Evolutionary conservation across 768 basidiomycete genomes (phyloP).

Genomic region (Mycena galopus): DNA sequence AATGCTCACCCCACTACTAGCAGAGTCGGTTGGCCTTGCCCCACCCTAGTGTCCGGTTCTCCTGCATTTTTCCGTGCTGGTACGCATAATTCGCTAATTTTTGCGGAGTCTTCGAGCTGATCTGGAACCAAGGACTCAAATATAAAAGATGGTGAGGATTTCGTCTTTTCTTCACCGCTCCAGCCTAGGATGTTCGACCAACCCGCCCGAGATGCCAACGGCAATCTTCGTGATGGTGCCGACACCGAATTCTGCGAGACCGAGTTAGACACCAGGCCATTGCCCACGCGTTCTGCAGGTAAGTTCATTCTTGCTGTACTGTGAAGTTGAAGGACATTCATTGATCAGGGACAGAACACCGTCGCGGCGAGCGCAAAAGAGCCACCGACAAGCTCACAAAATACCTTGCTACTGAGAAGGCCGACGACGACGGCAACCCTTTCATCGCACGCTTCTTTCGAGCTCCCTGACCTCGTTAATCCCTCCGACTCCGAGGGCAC

Average conservation of each 20-base stretch:
- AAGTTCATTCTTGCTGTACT: background rate
- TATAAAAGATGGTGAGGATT: background rate
- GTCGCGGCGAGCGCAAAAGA: constrained; percentile 2
- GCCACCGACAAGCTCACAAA: constrained; percentile 5
- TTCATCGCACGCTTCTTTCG: background rate
- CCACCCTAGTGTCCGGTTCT: background rate
- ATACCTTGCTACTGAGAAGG: constrained; percentile 8
- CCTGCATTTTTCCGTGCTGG: background rate
- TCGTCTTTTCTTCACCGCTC: background rate
- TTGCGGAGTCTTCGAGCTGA: background rate
- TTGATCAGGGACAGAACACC: background rate
- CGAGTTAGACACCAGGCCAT: background rate
- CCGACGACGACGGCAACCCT: background rate
- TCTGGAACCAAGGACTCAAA: background rate
- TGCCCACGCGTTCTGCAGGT: background rate
- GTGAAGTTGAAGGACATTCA: background rate
- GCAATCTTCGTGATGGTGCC: background rate
- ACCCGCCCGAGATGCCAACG: background rate
- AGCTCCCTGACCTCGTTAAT: background rate
- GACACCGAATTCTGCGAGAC: background rate
- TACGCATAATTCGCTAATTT: background rate
- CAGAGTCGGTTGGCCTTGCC: background rate
- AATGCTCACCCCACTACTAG: background rate
- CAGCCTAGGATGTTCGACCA: background rate
- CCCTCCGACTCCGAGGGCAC: background rate